Percentiles rank a stretch among this genome's conserved stretches.
Evolutionary conservation across 208 protist genomes (phyloP).

Genomic region (Phytomonas sp.): DNA sequence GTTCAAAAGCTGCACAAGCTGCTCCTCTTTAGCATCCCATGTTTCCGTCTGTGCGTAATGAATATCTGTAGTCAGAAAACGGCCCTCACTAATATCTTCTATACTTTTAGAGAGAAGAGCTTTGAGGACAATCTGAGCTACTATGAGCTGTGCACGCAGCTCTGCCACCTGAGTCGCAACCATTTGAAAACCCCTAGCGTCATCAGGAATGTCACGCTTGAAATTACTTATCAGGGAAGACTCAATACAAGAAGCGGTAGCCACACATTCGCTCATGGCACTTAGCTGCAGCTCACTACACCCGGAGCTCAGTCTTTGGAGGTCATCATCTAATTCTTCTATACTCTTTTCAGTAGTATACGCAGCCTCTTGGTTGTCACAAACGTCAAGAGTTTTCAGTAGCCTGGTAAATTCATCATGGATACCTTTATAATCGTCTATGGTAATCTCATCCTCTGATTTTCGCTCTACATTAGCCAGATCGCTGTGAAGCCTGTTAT

Average conservation of each 20-base stretch:
- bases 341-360: background rate
- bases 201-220: background rate
- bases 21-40: conserved; percentile 29
- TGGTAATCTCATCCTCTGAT: conserved; percentile 1
- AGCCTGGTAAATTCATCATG: background rate
- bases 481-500: background rate
- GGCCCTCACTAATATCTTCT: conserved; percentile 40
- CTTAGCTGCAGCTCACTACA: background rate
- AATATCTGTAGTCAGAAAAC: conserved; percentile 30
- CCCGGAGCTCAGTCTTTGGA: background rate
- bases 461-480: background rate
- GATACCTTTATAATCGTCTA: background rate
- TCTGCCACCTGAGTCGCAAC: conserved; percentile 42
- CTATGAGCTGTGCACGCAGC: conserved; percentile 35
- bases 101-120: conserved; percentile 29
- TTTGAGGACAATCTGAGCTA: conserved; percentile 36
- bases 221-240: background rate
- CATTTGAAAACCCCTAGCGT: conserved; percentile 13
- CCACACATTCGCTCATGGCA: background rate
- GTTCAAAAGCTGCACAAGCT: conserved; percentile 17
- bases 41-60: conserved; percentile 26
- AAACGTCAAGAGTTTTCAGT: background rate
- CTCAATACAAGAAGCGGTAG: background rate
- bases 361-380: background rate
- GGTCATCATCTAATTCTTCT: background rate